These are phyloP conservation scores for Aegilops umbellulata DNA, from an alignment of 176 grass and related monocot species.

Conservation along the genomic window DNA sequence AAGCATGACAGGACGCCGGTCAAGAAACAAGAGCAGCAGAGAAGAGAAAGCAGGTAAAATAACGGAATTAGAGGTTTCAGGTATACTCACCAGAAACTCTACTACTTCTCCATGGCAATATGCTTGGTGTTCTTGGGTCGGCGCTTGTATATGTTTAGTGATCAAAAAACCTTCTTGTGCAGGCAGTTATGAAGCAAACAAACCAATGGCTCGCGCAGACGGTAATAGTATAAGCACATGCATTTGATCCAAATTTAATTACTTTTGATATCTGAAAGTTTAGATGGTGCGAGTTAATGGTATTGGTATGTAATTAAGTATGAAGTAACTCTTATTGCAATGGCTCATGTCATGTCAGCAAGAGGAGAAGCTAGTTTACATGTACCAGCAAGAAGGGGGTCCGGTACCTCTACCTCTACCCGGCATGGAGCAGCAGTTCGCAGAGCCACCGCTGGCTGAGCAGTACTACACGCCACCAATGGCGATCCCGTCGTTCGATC, in stretches of 20 bases:
- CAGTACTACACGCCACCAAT: slow-evolving; percentile 19
- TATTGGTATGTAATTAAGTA: too few species aligned
- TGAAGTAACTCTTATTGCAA: not conserved
- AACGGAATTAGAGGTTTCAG: too few species aligned
- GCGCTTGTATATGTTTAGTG: not conserved
- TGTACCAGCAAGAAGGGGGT: slow-evolving; percentile 30
- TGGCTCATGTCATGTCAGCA: slow-evolving; percentile 32
- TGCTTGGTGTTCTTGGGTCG: not conserved
- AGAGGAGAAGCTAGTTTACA: slow-evolving; percentile 28
- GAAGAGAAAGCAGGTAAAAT: too few species aligned
- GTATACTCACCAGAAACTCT: not conserved
- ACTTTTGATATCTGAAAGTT: not conserved
- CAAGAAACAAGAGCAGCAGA: too few species aligned
- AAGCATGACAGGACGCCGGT: too few species aligned
- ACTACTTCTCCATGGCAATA: not conserved
- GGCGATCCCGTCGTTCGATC: not conserved
- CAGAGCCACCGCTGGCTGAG: not conserved
- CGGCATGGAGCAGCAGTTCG: slow-evolving; percentile 16
- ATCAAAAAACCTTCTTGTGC: not conserved
- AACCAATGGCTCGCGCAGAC: slow-evolving; percentile 32
- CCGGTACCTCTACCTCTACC: not conserved
- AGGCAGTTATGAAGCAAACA: slow-evolving; percentile 26
- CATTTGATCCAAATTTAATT: not conserved
- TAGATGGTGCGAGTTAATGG: not conserved
- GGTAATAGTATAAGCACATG: not conserved